Evolutionary conservation across 352 stramenopile species (phyloP).

Genomic region (Pythium rhizo-oryzae): DNA sequence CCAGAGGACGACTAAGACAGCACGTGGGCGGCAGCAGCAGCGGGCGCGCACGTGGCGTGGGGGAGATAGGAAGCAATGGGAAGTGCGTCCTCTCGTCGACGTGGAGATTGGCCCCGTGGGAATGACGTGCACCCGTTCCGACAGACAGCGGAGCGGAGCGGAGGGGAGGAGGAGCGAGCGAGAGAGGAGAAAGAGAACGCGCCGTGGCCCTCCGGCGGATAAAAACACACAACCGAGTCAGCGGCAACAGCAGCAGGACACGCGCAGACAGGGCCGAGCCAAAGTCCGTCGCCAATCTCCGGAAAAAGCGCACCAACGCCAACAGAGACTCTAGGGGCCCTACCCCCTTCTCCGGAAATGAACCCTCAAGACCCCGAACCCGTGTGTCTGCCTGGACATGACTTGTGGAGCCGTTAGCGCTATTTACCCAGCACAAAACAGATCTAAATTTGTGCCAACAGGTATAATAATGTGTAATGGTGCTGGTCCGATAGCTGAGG

Average conservation of each 20-base stretch:
- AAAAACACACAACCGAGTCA: slow-evolving; percentile 28
- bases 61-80: background rate
- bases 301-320: slow-evolving; percentile 19
- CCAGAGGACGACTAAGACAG: background rate
- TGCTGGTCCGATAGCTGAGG: slow-evolving; percentile 12
- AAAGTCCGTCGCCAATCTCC: slow-evolving; percentile 13
- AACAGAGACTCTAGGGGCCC: background rate
- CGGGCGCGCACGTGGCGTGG: background rate
- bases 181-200: slow-evolving; percentile 4
- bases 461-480: no score
- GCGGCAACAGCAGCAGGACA: slow-evolving; percentile 14
- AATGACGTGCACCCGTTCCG: slow-evolving; percentile 26
- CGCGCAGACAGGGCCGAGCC: background rate
- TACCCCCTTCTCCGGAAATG: no score
- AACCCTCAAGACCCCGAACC: slow-evolving; percentile 7
- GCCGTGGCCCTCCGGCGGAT: slow-evolving; percentile 13
- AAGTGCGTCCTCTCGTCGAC: slow-evolving; percentile 13
- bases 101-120: slow-evolving; percentile 15
- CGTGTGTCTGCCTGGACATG: slow-evolving; percentile 1
- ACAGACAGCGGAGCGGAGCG: background rate
- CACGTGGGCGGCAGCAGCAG: background rate
- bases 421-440: slow-evolving; percentile 13
- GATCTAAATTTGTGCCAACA: no score
- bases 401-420: slow-evolving; percentile 21
- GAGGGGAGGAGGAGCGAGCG: slow-evolving; percentile 6